These are phyloP conservation scores for Malania oleifera DNA, from an alignment of 164 flowering plant species.

Conservation along the genomic window DNA sequence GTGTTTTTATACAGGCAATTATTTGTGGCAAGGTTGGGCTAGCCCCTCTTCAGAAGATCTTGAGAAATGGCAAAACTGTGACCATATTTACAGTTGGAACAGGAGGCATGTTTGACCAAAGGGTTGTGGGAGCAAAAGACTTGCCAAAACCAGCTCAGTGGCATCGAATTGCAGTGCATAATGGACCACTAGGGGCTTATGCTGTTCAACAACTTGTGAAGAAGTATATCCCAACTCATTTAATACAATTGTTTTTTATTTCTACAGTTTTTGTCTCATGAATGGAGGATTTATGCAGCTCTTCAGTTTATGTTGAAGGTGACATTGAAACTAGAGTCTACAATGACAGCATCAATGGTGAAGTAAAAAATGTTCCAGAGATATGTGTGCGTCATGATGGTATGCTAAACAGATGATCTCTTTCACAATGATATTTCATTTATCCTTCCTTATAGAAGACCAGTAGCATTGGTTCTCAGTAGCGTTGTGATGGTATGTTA, in stretches of 20 bases:
- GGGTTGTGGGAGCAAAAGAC: slow-evolving; percentile 36
- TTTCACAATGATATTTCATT: neutral
- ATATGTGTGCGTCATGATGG: slow-evolving; percentile 91
- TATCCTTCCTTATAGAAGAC: no score
- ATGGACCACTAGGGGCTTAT: slow-evolving; percentile 66
- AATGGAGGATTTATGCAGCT: slow-evolving; percentile 41
- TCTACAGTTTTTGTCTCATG: slow-evolving; percentile 6
- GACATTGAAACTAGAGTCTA: slow-evolving; percentile 92
- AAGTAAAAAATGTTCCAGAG: slow-evolving; percentile 76
- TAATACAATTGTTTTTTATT: neutral
- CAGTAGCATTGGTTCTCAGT: no score
- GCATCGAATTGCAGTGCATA: slow-evolving; percentile 94
- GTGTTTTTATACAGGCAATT: slow-evolving; percentile 56
- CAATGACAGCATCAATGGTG: slow-evolving; percentile 84
- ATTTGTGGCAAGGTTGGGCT: slow-evolving; percentile 90
- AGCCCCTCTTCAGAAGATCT: slow-evolving; percentile 84
- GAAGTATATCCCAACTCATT: slow-evolving; percentile 36
- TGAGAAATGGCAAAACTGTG: slow-evolving; percentile 81
- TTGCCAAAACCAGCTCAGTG: slow-evolving; percentile 89
- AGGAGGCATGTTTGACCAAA: slow-evolving; percentile 93
- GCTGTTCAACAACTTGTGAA: slow-evolving; percentile 78
- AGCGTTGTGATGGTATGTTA: no score
- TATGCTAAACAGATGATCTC: no score
- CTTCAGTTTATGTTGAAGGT: slow-evolving; percentile 93
- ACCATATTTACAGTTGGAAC: slow-evolving; percentile 93